phyloP scores from a whole-genome alignment of 805 yeast species.

The Hanseniaspora jakobsenii region DNA sequence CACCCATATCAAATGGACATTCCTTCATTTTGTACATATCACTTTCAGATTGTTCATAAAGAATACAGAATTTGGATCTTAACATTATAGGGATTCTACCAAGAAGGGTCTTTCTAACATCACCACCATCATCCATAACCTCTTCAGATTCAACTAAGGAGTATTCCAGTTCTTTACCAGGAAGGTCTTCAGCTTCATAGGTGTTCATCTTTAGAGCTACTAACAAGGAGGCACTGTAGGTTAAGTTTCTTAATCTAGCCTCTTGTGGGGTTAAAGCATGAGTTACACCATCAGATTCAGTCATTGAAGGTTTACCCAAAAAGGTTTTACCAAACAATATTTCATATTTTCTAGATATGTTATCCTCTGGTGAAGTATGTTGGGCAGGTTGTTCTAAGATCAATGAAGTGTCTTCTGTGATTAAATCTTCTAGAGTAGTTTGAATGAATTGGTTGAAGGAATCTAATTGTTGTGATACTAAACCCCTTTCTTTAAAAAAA shows the following conservation, averaged over 20 bases:
- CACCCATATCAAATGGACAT: constrained; percentile 99
- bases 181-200: constrained; percentile 67
- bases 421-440: constrained; percentile 91
- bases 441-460: constrained; percentile 97
- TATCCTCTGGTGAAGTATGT: constrained; percentile 82
- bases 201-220: constrained; percentile 92
- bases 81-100: constrained; percentile 98
- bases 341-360: constrained; percentile 83
- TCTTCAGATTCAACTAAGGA: constrained; percentile 34
- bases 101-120: constrained; percentile 75
- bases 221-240: constrained; percentile 90
- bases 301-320: constrained; percentile 92
- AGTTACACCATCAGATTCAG: constrained; percentile 99
- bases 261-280: constrained; percentile 97
- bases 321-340: constrained; percentile 96
- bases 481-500: constrained; percentile 89
- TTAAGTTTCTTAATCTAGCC: constrained; percentile 88
- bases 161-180: constrained; percentile 49
- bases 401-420: constrained; percentile 86
- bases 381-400: constrained; percentile 97
- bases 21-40: constrained; percentile 92
- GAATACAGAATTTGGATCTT: constrained; percentile 88
- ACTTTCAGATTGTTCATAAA: constrained; percentile 78
- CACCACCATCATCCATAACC: constrained; percentile 47
- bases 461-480: constrained; percentile 95